Conservation (phyloP, 495 filamentous ascomycete species). For the Aspergillus homomorphus region DNA sequence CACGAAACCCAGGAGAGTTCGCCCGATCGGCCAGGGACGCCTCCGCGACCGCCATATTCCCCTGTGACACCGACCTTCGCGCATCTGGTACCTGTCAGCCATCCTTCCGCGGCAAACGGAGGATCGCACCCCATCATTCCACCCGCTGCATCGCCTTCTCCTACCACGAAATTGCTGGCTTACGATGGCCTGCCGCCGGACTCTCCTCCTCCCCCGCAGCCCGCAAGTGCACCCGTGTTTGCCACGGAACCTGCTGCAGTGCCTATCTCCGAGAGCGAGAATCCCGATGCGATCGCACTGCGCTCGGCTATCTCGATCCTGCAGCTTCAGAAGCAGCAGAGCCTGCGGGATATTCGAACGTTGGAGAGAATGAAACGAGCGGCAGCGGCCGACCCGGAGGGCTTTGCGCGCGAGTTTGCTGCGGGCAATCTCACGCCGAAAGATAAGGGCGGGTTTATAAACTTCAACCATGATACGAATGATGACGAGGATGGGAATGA, state of each 20-base stretch:
- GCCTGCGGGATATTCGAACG: constrained; percentile 63
- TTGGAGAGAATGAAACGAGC: constrained; percentile 60
- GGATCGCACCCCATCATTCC: constrained; percentile 35
- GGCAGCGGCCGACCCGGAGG: constrained; percentile 65
- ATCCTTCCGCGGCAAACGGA: constrained; percentile 17
- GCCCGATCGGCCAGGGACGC: constrained; percentile 35
- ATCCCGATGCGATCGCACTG: constrained; percentile 81
- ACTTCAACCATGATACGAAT: constrained; percentile 37
- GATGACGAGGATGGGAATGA: constrained; percentile 41
- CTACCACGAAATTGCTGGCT: constrained; percentile 21
- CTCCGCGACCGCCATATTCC: constrained; percentile 47
- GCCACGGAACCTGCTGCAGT: constrained; percentile 52
- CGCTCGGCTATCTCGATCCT: constrained; percentile 75
- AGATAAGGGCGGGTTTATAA: constrained; percentile 38
- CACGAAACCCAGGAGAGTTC: constrained; percentile 11
- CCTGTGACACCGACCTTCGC: constrained; percentile 46
- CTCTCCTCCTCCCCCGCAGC: constrained; percentile 11
- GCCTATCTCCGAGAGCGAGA: constrained; percentile 71
- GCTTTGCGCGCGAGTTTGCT: constrained; percentile 61
- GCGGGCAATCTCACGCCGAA: constrained; percentile 50
- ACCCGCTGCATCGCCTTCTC: constrained; percentile 33
- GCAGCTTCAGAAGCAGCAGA: constrained; percentile 76
- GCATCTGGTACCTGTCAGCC: constrained; percentile 36
- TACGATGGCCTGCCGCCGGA: not conserved
- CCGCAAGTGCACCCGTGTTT: constrained; percentile 25